Conservation (phyloP, 306 rosid genomes). For the Rosa chinensis region DNA sequence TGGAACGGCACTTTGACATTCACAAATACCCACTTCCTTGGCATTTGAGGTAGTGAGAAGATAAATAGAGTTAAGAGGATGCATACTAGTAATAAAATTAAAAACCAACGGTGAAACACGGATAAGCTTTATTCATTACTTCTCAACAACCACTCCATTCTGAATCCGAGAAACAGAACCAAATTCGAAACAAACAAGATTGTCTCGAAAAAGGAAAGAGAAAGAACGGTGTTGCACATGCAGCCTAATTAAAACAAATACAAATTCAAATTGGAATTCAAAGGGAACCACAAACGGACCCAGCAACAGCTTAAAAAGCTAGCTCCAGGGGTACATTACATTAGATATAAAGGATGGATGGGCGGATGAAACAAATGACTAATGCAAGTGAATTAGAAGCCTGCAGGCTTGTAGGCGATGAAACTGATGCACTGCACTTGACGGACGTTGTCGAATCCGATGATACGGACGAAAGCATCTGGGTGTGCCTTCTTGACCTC, state of each 20-base stretch:
- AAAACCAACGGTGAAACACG: background rate
- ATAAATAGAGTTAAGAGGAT: too few species aligned
- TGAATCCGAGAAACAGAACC: conserved; percentile 14
- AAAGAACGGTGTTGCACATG: conserved; percentile 2
- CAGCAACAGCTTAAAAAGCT: background rate
- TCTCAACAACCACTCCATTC: background rate
- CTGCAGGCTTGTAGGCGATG: conserved; percentile 59
- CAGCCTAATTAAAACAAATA: conserved; percentile 1
- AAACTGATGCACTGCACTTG: conserved; percentile 86
- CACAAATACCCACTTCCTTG: too few species aligned
- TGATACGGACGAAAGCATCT: conserved; percentile 39
- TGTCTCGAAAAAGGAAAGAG: conserved; percentile 5
- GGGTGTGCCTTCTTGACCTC: conserved; percentile 50
- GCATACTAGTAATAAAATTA: background rate
- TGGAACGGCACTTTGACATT: too few species aligned
- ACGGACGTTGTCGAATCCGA: conserved; percentile 72
- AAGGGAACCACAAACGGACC: background rate
- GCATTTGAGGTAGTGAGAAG: background rate
- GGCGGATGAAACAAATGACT: background rate
- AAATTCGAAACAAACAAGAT: conserved; percentile 11
- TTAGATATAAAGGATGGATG: background rate
- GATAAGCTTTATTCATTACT: background rate
- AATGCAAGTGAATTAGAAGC: background rate
- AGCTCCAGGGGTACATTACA: background rate
- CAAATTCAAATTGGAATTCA: background rate